These are phyloP conservation scores for Cordyceps pruinosa DNA, from an alignment of 2,329 filamentous ascomycete species.

Conservation along the genomic window DNA sequence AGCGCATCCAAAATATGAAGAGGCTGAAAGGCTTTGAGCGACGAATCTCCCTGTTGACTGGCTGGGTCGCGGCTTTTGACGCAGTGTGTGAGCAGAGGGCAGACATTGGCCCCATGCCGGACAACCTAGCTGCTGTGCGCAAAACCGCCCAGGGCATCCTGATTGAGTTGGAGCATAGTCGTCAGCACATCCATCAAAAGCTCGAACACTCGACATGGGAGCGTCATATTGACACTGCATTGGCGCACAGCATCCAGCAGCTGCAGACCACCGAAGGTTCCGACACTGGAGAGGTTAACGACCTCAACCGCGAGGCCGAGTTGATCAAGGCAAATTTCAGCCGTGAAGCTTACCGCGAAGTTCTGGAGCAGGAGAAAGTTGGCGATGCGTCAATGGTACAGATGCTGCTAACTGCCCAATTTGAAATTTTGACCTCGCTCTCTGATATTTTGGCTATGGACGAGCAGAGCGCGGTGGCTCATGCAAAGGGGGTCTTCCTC, in stretches of 20 bases:
- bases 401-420: constrained; percentile 79
- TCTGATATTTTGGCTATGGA: constrained; percentile 75
- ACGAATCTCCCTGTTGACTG: constrained; percentile 76
- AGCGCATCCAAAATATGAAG: constrained; percentile 73
- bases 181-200: constrained; percentile 84
- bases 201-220: constrained; percentile 81
- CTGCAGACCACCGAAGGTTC: constrained; percentile 50
- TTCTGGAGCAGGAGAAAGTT: constrained; percentile 77
- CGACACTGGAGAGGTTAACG: constrained; percentile 59
- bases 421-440: constrained; percentile 81
- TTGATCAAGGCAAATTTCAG: constrained; percentile 77
- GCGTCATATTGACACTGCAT: constrained; percentile 74
- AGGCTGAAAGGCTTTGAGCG: constrained; percentile 76
- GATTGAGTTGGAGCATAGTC: constrained; percentile 79
- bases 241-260: constrained; percentile 77
- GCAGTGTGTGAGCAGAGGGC: constrained; percentile 61
- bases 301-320: constrained; percentile 74
- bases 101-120: constrained; percentile 59
- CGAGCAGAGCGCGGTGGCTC: constrained; percentile 73
- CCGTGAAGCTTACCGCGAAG: constrained; percentile 67
- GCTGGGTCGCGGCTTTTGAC: constrained; percentile 92
- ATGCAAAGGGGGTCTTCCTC: constrained; percentile 69
- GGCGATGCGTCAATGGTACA: constrained; percentile 75
- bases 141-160: constrained; percentile 86
- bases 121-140: constrained; percentile 66